These are phyloP conservation scores for Xylaria sp. DNA, from an alignment of 495 filamentous ascomycete species.

Conservation along the genomic window DNA sequence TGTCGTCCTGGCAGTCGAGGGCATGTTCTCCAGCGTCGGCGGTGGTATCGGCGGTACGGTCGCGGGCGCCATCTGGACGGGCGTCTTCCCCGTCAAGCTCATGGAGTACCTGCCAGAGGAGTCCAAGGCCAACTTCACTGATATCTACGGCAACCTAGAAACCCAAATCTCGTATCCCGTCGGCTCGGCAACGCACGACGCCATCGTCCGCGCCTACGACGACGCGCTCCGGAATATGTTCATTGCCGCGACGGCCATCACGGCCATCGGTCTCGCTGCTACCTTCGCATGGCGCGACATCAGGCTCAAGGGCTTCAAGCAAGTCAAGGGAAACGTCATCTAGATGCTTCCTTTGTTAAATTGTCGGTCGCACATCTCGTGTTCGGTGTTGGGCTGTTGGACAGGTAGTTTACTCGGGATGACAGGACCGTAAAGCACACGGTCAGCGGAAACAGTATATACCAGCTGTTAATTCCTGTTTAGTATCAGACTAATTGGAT, in stretches of 20 bases:
- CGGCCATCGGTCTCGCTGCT: slow-evolving; percentile 54
- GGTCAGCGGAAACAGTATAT: not conserved
- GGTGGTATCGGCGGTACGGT: slow-evolving; percentile 69
- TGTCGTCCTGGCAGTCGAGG: slow-evolving; percentile 66
- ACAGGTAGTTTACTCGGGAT: not conserved
- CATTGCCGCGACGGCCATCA: slow-evolving; percentile 59
- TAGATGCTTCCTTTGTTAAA: slow-evolving; percentile 14
- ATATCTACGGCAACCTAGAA: slow-evolving; percentile 61
- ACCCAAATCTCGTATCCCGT: slow-evolving; percentile 60
- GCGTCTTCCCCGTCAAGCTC: slow-evolving; percentile 62
- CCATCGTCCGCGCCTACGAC: slow-evolving; percentile 64
- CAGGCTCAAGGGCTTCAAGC: slow-evolving; percentile 61
- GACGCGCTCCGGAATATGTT: slow-evolving; percentile 63
- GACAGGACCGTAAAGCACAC: not conserved
- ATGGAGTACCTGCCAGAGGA: slow-evolving; percentile 63
- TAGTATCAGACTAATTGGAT: not conserved
- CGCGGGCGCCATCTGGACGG: slow-evolving; percentile 71
- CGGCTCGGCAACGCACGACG: slow-evolving; percentile 57
- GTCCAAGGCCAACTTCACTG: slow-evolving; percentile 47
- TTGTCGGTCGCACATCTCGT: not conserved
- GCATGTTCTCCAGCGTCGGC: slow-evolving; percentile 68
- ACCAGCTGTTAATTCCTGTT: not conserved
- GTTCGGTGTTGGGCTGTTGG: not conserved
- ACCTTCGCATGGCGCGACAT: slow-evolving; percentile 63
- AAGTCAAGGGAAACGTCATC: slow-evolving; percentile 42